These are phyloP conservation scores for Plantago ovata DNA, from an alignment of 257 asterid species.

Conservation along the genomic window DNA sequence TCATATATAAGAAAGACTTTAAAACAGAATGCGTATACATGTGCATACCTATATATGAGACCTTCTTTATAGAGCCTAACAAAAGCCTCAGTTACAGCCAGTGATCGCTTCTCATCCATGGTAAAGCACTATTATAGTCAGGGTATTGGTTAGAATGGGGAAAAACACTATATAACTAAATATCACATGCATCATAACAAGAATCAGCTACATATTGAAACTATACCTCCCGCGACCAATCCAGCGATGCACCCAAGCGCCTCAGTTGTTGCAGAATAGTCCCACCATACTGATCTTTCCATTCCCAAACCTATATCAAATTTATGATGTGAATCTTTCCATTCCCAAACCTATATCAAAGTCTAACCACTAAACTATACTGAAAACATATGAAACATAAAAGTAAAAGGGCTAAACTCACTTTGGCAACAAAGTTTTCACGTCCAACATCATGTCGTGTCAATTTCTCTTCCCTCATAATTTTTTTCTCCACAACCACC, in stretches of 20 bases:
- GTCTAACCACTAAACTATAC: neutral
- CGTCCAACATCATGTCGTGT: conserved; percentile 90
- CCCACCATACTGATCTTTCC: conserved; percentile 90
- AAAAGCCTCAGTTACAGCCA: conserved; percentile 94
- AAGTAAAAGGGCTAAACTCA: conserved; percentile 32
- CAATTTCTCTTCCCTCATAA: conserved; percentile 66
- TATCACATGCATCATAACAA: neutral
- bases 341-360: neutral
- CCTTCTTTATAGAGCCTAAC: conserved; percentile 79
- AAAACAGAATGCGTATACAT: neutral
- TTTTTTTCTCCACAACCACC: conserved; percentile 95
- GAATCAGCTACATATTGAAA: neutral
- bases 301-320: conserved; percentile 73
- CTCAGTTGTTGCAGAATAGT: conserved; percentile 83
- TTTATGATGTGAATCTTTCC: neutral
- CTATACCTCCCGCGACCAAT: conserved; percentile 94
- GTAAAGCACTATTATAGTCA: conserved; percentile 62
- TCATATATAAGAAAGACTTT: neutral
- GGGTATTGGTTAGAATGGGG: conserved; percentile 5
- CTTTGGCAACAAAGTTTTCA: conserved; percentile 60
- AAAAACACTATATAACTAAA: neutral
- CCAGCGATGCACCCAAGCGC: conserved; percentile 86
- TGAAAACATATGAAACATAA: neutral
- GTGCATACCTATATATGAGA: conserved; percentile 73
- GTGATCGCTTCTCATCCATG: conserved; percentile 87